These are phyloP conservation scores for Ophiostoma novo-ulmi DNA, from an alignment of 2,329 filamentous ascomycete genomes.

Conservation along the genomic window DNA sequence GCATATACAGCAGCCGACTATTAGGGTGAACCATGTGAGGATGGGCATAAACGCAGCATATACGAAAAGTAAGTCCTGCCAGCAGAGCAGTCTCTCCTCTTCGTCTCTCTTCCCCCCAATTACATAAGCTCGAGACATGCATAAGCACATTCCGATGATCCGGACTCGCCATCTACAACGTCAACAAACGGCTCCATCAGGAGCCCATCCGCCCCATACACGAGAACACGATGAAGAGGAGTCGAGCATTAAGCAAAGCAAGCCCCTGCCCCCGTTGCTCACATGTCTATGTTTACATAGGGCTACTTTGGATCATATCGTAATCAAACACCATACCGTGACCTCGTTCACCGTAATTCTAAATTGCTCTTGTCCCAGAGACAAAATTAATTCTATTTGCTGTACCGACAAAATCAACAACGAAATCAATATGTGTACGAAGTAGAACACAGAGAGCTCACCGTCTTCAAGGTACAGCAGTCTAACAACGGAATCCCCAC, in stretches of 20 bases:
- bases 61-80: neutral
- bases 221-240: neutral
- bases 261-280: neutral
- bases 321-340: neutral
- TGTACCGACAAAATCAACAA: neutral
- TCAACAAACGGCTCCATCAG: conserved; percentile 1
- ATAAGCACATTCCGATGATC: neutral
- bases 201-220: neutral
- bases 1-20: neutral
- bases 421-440: neutral
- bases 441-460: neutral
- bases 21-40: neutral
- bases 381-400: neutral
- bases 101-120: neutral
- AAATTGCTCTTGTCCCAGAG: neutral
- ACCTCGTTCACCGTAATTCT: neutral
- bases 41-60: neutral
- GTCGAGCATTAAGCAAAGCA: neutral
- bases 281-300: neutral
- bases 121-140: conserved; percentile 7
- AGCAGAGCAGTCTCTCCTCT: neutral
- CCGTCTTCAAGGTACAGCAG: neutral
- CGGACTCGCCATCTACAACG: neutral
- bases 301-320: neutral
- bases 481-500: neutral